A percentile compares a stretch with the other conserved stretches of the same genome.
Evolutionary conservation across 768 basidiomycete genomes (phyloP).

Genomic region (Boletellus sp.): DNA sequence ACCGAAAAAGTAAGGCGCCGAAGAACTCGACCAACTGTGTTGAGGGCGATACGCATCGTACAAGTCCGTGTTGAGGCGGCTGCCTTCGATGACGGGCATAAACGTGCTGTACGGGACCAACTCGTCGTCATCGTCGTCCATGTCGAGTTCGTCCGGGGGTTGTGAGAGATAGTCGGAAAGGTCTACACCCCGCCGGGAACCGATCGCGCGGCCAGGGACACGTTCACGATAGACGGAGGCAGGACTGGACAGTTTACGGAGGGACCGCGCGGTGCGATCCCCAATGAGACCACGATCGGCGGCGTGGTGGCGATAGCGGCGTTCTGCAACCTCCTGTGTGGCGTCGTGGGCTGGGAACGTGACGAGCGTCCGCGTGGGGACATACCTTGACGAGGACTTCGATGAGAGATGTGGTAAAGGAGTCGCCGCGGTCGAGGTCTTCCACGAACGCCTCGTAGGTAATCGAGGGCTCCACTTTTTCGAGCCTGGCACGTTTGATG

Average conservation of each 20-base stretch:
- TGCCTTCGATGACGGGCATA: conserved; percentile 44
- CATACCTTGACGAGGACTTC: conserved; percentile 78
- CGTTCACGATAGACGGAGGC: conserved; percentile 53
- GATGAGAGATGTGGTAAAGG: conserved; percentile 71
- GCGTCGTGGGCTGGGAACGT: conserved; percentile 1
- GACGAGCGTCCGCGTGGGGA: neutral
- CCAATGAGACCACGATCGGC: conserved; percentile 60
- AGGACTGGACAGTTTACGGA: conserved; percentile 54
- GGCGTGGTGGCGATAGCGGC: conserved; percentile 50
- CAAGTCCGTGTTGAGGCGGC: conserved; percentile 55
- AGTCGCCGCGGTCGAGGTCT: conserved; percentile 74
- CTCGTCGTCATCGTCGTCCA: conserved; percentile 69
- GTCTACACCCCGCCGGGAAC: conserved; percentile 32
- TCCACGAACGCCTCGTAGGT: conserved; percentile 73
- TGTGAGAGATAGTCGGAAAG: conserved; percentile 51
- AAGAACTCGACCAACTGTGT: conserved; percentile 28
- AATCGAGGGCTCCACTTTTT: conserved; percentile 60
- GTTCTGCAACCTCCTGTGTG: conserved; percentile 71
- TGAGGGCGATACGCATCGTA: conserved; percentile 59
- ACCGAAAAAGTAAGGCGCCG: conserved; percentile 22
- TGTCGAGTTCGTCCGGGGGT: conserved; percentile 53
- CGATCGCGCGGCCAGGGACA: conserved; percentile 35
- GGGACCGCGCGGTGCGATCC: conserved; percentile 60
- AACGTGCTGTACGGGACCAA: conserved; percentile 41
- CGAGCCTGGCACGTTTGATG: conserved; percentile 63